Evolutionary conservation across 176 grass and related monocot genomes (phyloP), one percentile per base, ranked within the genome.

Genomic region (Oryza coarctata): DNA sequence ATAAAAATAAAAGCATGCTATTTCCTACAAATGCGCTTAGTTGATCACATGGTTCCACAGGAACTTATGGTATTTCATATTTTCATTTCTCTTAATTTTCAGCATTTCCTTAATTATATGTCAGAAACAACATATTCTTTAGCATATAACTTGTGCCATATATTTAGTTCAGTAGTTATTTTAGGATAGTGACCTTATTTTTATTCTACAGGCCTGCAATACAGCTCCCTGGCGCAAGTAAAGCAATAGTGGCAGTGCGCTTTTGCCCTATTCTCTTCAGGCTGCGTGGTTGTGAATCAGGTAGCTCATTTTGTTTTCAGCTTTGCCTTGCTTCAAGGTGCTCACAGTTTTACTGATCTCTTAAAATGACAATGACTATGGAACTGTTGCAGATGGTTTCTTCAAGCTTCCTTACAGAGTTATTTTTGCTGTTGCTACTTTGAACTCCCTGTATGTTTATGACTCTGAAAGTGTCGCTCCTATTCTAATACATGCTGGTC

Each of bases 371-470:
- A 20, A 36, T 79, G 25, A 78, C 41, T 28, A 73, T 12, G 9
- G 14, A 82, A 69, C 52, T 12, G 14, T 86, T 73, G 76, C 91
- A 99, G 91, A 83, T 83, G 86, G 76, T 82, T 82, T 93, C 69
- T 95, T 99, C 86, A 99, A 95, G 73, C 96, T 99, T 86, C 93
- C 93, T 63, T 95, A 99, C 44, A 88, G 96, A 72, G 67, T 88
- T 87, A 81, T 99, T 85, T 99, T 99, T 32, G 90, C 93, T 71
- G 84, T 93, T 45, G 91, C 93, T 77, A 93, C 96, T 69, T 88
- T 99, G 68, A 88, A 99, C 80, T 99, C 96, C 70, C 74, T 99
- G 11, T 92, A 92, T 80, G 94, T 98, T 45, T 99, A 95, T 70
- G 96, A 99, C 70, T 95, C 93, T 22, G 90, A 99, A 88, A 95